Conservation (phyloP, 345 rosid species). For the Hypericum perforatum region DNA sequence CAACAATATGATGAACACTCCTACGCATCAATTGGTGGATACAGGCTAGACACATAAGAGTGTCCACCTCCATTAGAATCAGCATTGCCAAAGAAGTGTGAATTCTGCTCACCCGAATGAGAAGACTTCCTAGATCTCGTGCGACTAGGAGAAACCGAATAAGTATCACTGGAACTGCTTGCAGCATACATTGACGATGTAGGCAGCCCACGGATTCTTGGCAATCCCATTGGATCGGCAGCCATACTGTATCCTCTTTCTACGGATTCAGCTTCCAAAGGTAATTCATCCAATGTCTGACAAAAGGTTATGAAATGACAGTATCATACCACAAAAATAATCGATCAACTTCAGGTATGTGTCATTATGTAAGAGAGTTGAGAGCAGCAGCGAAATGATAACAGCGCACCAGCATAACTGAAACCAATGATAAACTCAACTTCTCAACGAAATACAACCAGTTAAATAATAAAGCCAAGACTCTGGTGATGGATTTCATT, state of each 20-base stretch:
- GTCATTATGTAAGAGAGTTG: no score
- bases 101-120: neutral
- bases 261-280: constrained; percentile 3
- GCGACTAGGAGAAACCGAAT: neutral
- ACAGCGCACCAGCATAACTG: no score
- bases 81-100: neutral
- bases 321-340: no score
- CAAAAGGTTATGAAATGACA: no score
- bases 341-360: no score
- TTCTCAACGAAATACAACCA: no score
- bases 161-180: neutral
- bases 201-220: neutral
- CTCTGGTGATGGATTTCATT: no score
- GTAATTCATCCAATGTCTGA: constrained; percentile 2
- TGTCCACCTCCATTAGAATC: constrained; percentile 2
- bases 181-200: neutral
- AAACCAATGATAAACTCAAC: no score
- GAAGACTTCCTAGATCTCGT: constrained; percentile 4
- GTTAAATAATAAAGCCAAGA: no score
- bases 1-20: no score
- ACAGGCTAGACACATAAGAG: neutral
- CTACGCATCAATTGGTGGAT: neutral
- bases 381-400: no score
- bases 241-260: constrained; percentile 3
- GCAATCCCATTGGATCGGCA: neutral